phyloP scores from a whole-genome alignment of 768 basidiomycete species.

The Phlegmacium glaucopus region DNA sequence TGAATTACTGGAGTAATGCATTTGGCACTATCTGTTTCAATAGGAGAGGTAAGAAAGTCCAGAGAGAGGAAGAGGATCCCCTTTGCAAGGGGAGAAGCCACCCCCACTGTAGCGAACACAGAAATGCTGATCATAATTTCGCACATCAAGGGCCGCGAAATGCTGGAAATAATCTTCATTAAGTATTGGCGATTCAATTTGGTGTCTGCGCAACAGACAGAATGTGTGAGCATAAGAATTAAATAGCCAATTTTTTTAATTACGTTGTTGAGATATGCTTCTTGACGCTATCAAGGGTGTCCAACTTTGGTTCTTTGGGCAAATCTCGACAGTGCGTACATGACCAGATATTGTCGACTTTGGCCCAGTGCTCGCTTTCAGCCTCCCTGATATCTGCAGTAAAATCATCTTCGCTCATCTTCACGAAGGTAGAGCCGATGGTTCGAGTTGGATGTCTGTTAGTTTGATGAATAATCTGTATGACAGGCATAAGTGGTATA shows the following conservation, averaged over 20 bases:
- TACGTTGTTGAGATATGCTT: conserved; percentile 26
- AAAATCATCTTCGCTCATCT: not conserved
- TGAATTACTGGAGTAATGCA: too few species aligned
- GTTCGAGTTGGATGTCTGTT: not conserved
- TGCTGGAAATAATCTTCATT: conserved; percentile 28
- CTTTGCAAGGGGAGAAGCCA: too few species aligned
- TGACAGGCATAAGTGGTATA: not conserved
- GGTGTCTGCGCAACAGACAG: conserved; percentile 14
- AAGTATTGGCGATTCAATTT: conserved; percentile 12
- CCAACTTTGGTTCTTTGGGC: conserved; percentile 27
- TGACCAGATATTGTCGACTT: conserved; percentile 12
- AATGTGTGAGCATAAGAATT: not conserved
- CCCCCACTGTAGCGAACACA: not conserved
- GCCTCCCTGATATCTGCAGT: conserved; percentile 4
- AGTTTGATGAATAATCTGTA: conserved; percentile 1
- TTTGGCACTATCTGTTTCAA: too few species aligned
- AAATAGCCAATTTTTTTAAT: not conserved
- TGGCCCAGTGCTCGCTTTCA: conserved; percentile 6
- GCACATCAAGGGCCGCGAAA: conserved; percentile 17
- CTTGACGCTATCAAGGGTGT: conserved; percentile 25
- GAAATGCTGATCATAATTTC: conserved; percentile 1
- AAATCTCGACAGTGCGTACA: conserved; percentile 35
- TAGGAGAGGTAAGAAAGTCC: too few species aligned
- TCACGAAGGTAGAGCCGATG: too few species aligned
- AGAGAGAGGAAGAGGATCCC: too few species aligned